These are phyloP conservation scores for Nadsonia commutata DNA, from an alignment of 1,139 yeast species.

Conservation along the genomic window DNA sequence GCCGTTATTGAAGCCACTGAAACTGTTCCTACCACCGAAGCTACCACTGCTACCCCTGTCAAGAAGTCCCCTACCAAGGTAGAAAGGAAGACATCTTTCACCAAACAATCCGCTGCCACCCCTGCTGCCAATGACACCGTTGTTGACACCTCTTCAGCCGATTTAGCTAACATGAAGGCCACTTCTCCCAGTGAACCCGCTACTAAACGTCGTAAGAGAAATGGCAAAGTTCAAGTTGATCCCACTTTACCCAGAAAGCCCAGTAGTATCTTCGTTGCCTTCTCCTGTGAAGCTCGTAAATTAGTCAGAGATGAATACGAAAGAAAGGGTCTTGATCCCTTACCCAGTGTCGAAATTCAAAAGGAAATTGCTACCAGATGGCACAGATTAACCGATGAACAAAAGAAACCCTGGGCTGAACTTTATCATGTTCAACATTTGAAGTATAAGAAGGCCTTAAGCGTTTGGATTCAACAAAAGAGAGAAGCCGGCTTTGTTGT, in stretches of 20 bases:
- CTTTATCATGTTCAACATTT: background rate
- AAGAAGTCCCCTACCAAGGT: background rate
- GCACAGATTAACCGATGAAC: conserved; percentile 3
- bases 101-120: too few relatives aligned
- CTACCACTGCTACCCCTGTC: background rate
- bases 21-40: background rate
- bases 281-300: conserved; percentile 5
- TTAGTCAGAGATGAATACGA: conserved; percentile 2
- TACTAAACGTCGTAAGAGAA: background rate
- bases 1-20: background rate
- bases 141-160: background rate
- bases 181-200: background rate
- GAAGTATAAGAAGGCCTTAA: background rate
- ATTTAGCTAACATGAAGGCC: background rate
- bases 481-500: background rate
- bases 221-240: background rate
- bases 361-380: conserved; percentile 4
- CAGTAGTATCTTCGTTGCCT: conserved; percentile 5
- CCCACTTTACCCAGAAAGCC: conserved; percentile 7
- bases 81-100: too few relatives aligned
- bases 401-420: conserved; percentile 2
- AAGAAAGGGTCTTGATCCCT: conserved; percentile 2
- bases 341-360: conserved; percentile 4
- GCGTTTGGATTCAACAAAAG: background rate
- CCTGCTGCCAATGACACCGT: background rate